These are phyloP conservation scores for Diaporthe longicolla DNA, from an alignment of 2,329 filamentous ascomycete species.

Conservation along the genomic window DNA sequence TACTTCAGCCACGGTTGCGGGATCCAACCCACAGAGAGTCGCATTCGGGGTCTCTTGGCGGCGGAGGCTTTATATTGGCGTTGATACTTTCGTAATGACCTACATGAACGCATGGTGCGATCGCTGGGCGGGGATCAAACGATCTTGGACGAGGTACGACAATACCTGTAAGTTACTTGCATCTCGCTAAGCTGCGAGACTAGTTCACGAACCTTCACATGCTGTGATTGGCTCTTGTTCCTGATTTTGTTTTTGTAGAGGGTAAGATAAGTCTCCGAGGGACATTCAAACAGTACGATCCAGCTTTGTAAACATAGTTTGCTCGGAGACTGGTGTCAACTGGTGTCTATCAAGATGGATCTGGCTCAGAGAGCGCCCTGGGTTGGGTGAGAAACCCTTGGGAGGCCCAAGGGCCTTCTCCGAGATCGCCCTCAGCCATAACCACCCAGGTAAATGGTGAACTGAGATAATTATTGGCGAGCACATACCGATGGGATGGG, in stretches of 20 bases:
- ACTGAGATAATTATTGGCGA: background rate
- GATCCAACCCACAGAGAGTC: constrained; percentile 4
- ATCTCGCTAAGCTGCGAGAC: background rate
- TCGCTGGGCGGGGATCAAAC: constrained; percentile 19
- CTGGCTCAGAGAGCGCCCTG: background rate
- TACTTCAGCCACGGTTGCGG: background rate
- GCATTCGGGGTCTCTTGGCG: constrained; percentile 24
- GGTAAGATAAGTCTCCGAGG: background rate
- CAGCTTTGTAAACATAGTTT: background rate
- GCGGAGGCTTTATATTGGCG: constrained; percentile 1
- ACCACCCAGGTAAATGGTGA: background rate
- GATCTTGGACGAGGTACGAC: background rate
- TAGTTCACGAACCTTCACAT: background rate
- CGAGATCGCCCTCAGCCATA: background rate
- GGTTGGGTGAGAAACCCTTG: background rate
- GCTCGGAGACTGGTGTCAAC: too few relatives aligned
- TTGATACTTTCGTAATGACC: background rate
- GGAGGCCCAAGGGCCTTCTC: too few relatives aligned
- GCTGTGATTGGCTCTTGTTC: background rate
- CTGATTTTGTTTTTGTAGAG: too few relatives aligned
- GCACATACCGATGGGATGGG: background rate
- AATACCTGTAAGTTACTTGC: background rate
- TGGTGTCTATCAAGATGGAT: background rate
- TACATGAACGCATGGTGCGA: constrained; percentile 27
- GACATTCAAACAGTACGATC: background rate